Percentiles rank a stretch among this genome's conserved stretches.
phyloP scores from a whole-genome alignment of 768 basidiomycete species.

The Strobilomyces dryophilus region DNA sequence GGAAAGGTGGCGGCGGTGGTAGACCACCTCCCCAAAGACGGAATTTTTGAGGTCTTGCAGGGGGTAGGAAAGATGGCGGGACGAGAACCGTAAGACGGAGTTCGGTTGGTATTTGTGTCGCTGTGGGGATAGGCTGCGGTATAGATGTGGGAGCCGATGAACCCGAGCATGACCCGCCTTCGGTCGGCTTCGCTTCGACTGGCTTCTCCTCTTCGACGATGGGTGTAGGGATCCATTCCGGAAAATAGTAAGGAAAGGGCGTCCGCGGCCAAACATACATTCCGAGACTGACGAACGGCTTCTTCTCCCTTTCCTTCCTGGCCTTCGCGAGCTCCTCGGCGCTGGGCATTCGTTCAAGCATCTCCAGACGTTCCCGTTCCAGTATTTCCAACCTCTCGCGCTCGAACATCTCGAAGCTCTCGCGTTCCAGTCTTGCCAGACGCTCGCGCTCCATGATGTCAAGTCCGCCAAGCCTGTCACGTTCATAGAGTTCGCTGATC shows the following conservation, averaged over 20 bases:
- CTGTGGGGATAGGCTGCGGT: conserved; percentile 7
- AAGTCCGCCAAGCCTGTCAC: conserved; percentile 28
- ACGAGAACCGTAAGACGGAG: conserved; percentile 50
- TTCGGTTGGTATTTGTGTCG: conserved; percentile 24
- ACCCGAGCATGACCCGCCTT: conserved; percentile 26
- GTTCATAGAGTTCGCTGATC: conserved; percentile 26
- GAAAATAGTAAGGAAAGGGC: conserved; percentile 33
- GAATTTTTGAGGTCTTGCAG: conserved; percentile 47
- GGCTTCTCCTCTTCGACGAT: conserved; percentile 22
- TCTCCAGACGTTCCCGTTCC: conserved; percentile 30
- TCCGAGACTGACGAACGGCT: conserved; percentile 27
- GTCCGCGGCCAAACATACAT: conserved; percentile 30
- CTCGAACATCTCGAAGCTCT: conserved; percentile 26
- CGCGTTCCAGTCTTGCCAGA: conserved; percentile 26
- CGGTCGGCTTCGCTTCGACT: conserved; percentile 15
- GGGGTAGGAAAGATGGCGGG: conserved; percentile 55
- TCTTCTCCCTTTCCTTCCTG: conserved; percentile 27
- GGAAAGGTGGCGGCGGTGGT: conserved; percentile 37
- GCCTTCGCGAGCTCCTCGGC: conserved; percentile 31
- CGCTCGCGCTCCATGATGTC: conserved; percentile 29
- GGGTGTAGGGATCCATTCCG: conserved; percentile 31
- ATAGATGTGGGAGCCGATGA: conserved; percentile 20
- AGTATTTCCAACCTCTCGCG: conserved; percentile 28
- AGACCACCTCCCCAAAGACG: conserved; percentile 72
- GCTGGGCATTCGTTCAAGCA: conserved; percentile 30